Conservation (phyloP, 2,329 filamentous ascomycete genomes). For the Alternaria brassicicola region DNA sequence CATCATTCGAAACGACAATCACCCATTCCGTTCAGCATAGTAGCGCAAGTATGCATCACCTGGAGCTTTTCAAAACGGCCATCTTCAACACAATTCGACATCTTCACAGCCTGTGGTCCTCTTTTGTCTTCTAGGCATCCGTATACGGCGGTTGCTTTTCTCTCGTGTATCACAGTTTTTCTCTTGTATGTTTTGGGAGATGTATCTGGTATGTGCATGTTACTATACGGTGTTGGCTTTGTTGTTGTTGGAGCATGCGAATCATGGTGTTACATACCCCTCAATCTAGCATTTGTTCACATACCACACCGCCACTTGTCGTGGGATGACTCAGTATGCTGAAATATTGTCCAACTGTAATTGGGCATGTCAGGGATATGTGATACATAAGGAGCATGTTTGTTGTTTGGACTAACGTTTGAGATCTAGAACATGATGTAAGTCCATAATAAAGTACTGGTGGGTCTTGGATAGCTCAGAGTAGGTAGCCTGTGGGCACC, state of each 20-base stretch:
- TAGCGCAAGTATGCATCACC: not conserved
- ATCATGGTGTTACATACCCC: conserved; percentile 10
- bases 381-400: not conserved
- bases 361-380: not conserved
- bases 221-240: not conserved
- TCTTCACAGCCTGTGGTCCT: not conserved
- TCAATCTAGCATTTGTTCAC: conserved; percentile 9
- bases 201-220: not conserved
- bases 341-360: not conserved
- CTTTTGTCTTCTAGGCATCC: not conserved
- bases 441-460: no score
- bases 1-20: not conserved
- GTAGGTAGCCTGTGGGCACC: no score
- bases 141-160: not conserved
- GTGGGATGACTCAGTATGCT: not conserved
- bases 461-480: no score
- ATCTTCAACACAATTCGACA: not conserved
- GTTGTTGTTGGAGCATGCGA: not conserved
- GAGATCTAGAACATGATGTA: no score
- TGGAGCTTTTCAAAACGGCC: not conserved
- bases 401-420: no score
- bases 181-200: not conserved
- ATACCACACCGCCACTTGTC: not conserved
- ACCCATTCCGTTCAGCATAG: not conserved
- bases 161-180: not conserved